Evolutionary conservation across 2,329 filamentous ascomycete species (phyloP).

Genomic region (Davidsoniella neocaledoniae): DNA sequence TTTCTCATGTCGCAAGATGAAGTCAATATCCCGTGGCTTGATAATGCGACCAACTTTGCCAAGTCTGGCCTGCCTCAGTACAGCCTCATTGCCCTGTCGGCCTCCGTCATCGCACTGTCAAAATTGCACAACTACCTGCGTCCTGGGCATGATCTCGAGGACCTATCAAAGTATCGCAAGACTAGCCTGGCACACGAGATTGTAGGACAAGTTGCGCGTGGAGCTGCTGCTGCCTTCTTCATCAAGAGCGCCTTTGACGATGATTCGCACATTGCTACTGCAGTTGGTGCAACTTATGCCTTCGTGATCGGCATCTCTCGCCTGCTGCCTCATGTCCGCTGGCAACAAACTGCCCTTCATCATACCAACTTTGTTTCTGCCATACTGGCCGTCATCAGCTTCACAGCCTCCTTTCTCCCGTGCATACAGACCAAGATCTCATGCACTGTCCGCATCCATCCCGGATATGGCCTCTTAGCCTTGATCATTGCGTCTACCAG

Average conservation of each 20-base stretch:
- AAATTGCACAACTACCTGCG: not conserved
- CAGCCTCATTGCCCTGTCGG: constrained; percentile 3
- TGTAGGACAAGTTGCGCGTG: constrained; percentile 24
- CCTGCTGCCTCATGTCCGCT: constrained; percentile 26
- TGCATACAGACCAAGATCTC: constrained; percentile 24
- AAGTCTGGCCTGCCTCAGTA: constrained; percentile 7
- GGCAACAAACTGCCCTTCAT: constrained; percentile 21
- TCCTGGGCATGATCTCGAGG: not conserved
- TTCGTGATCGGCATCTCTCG: constrained; percentile 26
- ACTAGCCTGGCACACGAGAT: constrained; percentile 22
- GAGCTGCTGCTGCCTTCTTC: constrained; percentile 24
- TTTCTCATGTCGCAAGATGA: not conserved
- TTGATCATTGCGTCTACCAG: constrained; percentile 22
- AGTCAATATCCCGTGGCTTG: constrained; percentile 10
- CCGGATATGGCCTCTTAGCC: constrained; percentile 14
- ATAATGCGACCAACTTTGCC: not conserved
- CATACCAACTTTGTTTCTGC: constrained; percentile 31
- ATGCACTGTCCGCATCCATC: constrained; percentile 16
- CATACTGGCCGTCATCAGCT: constrained; percentile 22
- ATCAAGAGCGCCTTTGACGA: constrained; percentile 21
- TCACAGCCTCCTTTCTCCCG: constrained; percentile 24
- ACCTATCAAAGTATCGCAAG: constrained; percentile 9
- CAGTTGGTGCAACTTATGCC: constrained; percentile 23
- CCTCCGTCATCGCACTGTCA: not conserved
- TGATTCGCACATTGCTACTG: constrained; percentile 22